Conservation (phyloP, 495 filamentous ascomycete species). For the Daldinia concentrica region DNA sequence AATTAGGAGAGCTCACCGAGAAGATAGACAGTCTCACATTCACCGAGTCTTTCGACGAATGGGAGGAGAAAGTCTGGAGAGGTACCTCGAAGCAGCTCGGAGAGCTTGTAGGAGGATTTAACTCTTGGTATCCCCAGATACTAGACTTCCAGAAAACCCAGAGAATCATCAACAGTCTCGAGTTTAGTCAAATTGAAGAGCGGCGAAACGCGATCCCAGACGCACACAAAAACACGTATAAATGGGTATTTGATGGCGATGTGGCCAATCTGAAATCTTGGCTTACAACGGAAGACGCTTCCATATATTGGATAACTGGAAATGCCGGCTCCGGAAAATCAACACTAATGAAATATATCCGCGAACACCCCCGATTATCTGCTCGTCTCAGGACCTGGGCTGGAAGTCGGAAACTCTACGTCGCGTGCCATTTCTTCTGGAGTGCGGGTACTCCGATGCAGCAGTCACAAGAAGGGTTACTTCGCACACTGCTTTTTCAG, state of each 20-base stretch:
- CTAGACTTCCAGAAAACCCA: background rate
- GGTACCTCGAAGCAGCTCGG: background rate
- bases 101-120: background rate
- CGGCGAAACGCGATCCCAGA: slow-evolving; percentile 1
- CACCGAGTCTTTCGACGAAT: background rate
- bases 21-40: background rate
- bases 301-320: slow-evolving; percentile 12
- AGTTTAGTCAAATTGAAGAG: slow-evolving; percentile 4
- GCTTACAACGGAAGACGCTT: background rate
- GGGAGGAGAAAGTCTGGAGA: background rate
- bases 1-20: background rate
- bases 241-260: slow-evolving; percentile 11
- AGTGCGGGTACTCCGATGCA: background rate
- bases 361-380: background rate
- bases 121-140: slow-evolving; percentile 2
- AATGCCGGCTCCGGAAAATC: slow-evolving; percentile 15
- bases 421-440: slow-evolving; percentile 9
- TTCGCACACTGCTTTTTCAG: slow-evolving; percentile 4
- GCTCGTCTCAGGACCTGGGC: background rate
- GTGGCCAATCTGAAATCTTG: slow-evolving; percentile 2
- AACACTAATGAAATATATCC: slow-evolving; percentile 9
- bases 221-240: background rate
- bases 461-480: slow-evolving; percentile 7
- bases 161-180: slow-evolving; percentile 67
- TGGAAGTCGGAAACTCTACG: background rate